Percentiles rank a stretch among this genome's conserved stretches.
phyloP scores from a whole-genome alignment of 1,284 basidiomycete genomes.

The Austroboletus rostrupii region DNA sequence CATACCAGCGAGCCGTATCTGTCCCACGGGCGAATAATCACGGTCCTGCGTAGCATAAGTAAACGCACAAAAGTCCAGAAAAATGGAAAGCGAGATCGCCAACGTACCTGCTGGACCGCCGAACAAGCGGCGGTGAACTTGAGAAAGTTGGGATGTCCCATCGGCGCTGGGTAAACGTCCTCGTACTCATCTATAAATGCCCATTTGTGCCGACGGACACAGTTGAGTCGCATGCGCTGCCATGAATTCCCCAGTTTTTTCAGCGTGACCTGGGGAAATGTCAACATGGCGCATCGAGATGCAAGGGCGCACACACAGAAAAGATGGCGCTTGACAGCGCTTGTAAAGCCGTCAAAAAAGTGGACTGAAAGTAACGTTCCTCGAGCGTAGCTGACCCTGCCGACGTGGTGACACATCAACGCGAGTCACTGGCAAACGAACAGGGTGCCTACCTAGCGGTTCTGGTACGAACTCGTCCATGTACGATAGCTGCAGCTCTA shows the following conservation, averaged over 20 bases:
- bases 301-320: slow-evolving; percentile 33
- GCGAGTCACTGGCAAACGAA: background rate
- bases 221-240: slow-evolving; percentile 44
- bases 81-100: background rate
- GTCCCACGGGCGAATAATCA: slow-evolving; percentile 34
- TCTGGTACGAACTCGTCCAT: slow-evolving; percentile 46
- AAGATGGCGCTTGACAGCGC: slow-evolving; percentile 47
- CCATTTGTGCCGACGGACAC: slow-evolving; percentile 71
- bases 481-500: slow-evolving; percentile 51
- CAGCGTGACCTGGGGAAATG: slow-evolving; percentile 29
- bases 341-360: slow-evolving; percentile 53
- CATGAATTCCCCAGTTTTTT: slow-evolving; percentile 32
- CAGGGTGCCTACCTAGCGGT: slow-evolving; percentile 33
- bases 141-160: slow-evolving; percentile 44
- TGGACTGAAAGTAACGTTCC: slow-evolving; percentile 49
- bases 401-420: background rate
- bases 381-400: slow-evolving; percentile 41
- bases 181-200: slow-evolving; percentile 56
- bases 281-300: background rate
- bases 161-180: slow-evolving; percentile 35
- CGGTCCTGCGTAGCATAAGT: slow-evolving; percentile 24
- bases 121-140: slow-evolving; percentile 38
- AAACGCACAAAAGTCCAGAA: too few relatives aligned
- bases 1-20: slow-evolving; percentile 38
- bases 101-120: slow-evolving; percentile 33